phyloP scores from a whole-genome alignment of 306 rosid genomes.

The Mimosa bimucronata region DNA sequence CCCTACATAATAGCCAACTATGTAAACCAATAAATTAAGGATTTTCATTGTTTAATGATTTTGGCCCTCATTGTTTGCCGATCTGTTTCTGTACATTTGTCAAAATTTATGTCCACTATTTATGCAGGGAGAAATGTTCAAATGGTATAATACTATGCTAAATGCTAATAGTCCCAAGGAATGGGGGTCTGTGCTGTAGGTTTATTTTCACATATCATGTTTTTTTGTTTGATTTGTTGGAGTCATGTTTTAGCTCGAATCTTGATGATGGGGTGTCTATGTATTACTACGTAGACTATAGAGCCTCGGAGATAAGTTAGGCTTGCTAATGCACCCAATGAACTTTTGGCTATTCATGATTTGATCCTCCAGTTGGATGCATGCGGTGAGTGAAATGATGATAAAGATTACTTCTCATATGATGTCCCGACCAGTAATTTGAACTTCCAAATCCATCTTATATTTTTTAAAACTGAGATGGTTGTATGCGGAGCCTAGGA shows the following conservation, averaged over 20 bases:
- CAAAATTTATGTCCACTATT: slow-evolving; percentile 5
- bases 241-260: neutral
- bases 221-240: neutral
- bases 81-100: slow-evolving; percentile 18
- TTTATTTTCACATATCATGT: neutral
- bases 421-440: neutral
- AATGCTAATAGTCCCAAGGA: neutral
- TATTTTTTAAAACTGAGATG: neutral
- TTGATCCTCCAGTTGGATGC: slow-evolving; percentile 4
- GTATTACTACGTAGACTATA: neutral
- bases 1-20: slow-evolving; percentile 35
- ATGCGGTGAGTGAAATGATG: slow-evolving; percentile 16
- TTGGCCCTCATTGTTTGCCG: slow-evolving; percentile 30
- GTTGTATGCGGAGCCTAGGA: neutral
- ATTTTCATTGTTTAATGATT: slow-evolving; percentile 37
- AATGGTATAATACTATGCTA: neutral
- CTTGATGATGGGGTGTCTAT: neutral
- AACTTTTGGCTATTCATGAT: neutral
- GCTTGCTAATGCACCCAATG: neutral
- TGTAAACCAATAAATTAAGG: slow-evolving; percentile 55
- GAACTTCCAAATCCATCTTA: slow-evolving; percentile 8
- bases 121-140: slow-evolving; percentile 19
- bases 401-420: neutral
- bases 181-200: neutral
- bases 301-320: slow-evolving; percentile 4